Percentiles rank a stretch among this genome's conserved stretches.
Evolutionary conservation across 176 grass and related monocot species (phyloP).

Genomic region (Eleusine indica): DNA sequence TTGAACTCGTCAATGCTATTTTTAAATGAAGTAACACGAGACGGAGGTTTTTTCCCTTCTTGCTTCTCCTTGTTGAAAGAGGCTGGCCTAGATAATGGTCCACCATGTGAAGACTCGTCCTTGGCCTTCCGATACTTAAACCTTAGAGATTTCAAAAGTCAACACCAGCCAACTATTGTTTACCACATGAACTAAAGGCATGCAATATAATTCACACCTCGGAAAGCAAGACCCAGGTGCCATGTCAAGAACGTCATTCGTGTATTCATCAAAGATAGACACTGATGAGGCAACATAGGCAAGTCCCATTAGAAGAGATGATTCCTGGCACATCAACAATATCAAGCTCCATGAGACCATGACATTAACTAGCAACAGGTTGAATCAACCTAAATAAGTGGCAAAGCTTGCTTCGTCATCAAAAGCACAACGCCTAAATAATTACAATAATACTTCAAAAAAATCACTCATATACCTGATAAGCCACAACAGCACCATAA

Average conservation of each 20-base stretch:
- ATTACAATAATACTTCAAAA: slow-evolving; percentile 17
- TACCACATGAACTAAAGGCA: slow-evolving; percentile 4
- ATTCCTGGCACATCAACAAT: slow-evolving; percentile 65
- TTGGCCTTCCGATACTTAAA: slow-evolving; percentile 66
- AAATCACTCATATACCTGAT: slow-evolving; percentile 55
- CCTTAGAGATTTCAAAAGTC: slow-evolving; percentile 53
- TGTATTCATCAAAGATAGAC: slow-evolving; percentile 97
- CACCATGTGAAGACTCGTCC: slow-evolving; percentile 23
- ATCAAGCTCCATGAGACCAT: slow-evolving; percentile 8
- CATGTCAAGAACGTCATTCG: slow-evolving; percentile 94
- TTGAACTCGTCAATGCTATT: slow-evolving; percentile 76
- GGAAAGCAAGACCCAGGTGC: slow-evolving; percentile 96
- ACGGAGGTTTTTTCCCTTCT: slow-evolving; percentile 65
- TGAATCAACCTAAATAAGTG: not conserved
- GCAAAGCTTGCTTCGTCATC: not conserved
- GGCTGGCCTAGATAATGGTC: slow-evolving; percentile 49
- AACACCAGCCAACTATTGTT: slow-evolving; percentile 32
- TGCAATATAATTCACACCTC: slow-evolving; percentile 47
- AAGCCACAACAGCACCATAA: slow-evolving; percentile 85
- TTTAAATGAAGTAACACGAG: slow-evolving; percentile 84
- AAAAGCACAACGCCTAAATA: not conserved
- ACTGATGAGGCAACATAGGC: slow-evolving; percentile 73
- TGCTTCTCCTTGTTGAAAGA: slow-evolving; percentile 69
- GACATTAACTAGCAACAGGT: not conserved
- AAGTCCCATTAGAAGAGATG: slow-evolving; percentile 72